Conservation (phyloP, 306 rosid genomes). For the Canavalia gladiata region DNA sequence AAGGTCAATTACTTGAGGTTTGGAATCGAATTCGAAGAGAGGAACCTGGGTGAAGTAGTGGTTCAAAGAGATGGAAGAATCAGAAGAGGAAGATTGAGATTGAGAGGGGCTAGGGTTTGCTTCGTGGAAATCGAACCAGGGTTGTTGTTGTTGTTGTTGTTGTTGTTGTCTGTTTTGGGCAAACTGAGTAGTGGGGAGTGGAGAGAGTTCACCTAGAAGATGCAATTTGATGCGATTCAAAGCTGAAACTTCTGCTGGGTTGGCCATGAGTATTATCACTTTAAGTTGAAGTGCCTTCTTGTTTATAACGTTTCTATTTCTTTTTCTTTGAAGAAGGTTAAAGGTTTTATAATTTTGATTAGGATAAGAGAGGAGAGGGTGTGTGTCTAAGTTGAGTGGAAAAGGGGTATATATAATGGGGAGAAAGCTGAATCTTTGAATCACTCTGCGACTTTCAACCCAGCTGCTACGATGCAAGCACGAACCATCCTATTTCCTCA, state of each 20-base stretch:
- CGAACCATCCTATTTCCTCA: conserved; percentile 54
- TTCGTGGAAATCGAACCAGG: conserved; percentile 3
- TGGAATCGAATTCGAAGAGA: conserved; percentile 55
- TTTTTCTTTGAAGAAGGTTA: neutral
- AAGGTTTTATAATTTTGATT: too few species aligned
- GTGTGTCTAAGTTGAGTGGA: conserved; percentile 40
- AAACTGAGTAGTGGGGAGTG: conserved; percentile 38
- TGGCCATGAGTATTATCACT: conserved; percentile 54
- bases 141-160: neutral
- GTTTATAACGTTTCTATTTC: too few species aligned
- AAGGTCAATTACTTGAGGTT: conserved; percentile 54
- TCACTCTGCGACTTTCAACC: neutral
- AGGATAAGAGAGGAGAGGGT: neutral
- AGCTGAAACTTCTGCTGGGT: conserved; percentile 56
- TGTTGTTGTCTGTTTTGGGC: neutral
- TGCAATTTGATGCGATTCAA: conserved; percentile 66
- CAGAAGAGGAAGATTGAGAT: conserved; percentile 48
- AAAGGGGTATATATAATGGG: conserved; percentile 39
- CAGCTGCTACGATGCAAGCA: conserved; percentile 31
- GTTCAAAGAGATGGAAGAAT: conserved; percentile 45
- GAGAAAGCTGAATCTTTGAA: neutral
- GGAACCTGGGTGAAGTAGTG: conserved; percentile 45
- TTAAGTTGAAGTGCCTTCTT: neutral
- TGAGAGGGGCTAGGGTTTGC: conserved; percentile 29
- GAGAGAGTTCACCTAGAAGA: conserved; percentile 78